Conservation (phyloP, 306 rosid genomes). For the Astragalus glycyphyllos region DNA sequence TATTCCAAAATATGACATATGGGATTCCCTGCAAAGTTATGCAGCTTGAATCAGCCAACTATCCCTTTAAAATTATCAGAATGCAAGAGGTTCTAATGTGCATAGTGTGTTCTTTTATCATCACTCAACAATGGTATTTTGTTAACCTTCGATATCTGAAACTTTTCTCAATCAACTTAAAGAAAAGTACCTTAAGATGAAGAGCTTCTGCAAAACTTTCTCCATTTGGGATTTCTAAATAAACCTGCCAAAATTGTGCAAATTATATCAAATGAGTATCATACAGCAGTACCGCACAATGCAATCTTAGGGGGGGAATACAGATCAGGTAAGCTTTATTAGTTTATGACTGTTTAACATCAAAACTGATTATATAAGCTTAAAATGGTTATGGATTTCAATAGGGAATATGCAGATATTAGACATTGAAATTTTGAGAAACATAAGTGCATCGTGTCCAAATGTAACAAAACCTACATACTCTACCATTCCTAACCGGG, state of each 20-base stretch:
- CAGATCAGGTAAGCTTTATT: conserved; percentile 11
- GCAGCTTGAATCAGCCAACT: conserved; percentile 40
- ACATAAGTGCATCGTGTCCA: conserved; percentile 1
- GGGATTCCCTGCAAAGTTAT: conserved; percentile 82
- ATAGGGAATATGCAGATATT: not conserved
- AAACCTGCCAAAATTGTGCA: conserved; percentile 63
- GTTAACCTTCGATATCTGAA: conserved; percentile 12
- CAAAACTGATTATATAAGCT: conserved; percentile 20
- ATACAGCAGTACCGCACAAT: not conserved
- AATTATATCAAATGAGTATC: conserved; percentile 38
- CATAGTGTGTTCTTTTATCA: not conserved
- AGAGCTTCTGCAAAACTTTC: conserved; percentile 73
- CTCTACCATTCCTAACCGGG: not conserved
- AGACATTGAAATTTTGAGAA: conserved; percentile 16
- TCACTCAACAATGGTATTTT: conserved; percentile 28
- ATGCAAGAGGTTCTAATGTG: conserved; percentile 15
- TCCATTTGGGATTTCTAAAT: conserved; percentile 88
- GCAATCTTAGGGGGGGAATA: not conserved
- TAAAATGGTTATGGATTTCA: not conserved
- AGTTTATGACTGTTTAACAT: not conserved
- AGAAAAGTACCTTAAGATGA: conserved; percentile 72
- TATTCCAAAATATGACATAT: conserved; percentile 88
- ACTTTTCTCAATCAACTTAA: conserved; percentile 32
- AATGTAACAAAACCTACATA: conserved; percentile 21
- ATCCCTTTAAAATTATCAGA: conserved; percentile 20